Conservation (phyloP, 1,284 basidiomycete genomes). For the Sanguinoderma infundibulare region DNA sequence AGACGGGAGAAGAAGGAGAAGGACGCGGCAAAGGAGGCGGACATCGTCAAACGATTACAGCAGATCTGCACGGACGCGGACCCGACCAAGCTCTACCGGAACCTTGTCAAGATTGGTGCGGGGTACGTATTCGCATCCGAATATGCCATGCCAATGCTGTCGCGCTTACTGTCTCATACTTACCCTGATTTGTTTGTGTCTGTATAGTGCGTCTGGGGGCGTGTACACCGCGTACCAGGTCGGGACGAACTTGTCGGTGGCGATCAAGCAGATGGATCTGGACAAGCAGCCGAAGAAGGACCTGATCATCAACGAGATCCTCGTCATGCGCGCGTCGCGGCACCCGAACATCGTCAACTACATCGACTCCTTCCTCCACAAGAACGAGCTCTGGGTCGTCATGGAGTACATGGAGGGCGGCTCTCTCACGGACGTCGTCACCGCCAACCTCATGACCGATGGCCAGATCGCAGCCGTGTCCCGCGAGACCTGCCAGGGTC, state of each 20-base stretch:
- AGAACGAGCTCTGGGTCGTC: conserved; percentile 99
- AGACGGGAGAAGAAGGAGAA: conserved; percentile 85
- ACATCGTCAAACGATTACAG: conserved; percentile 90
- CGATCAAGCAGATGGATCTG: conserved; percentile 99
- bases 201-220: conserved; percentile 87
- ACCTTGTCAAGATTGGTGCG: conserved; percentile 96
- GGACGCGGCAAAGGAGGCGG: conserved; percentile 84
- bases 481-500: conserved; percentile 87
- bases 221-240: conserved; percentile 99
- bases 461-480: conserved; percentile 95
- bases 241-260: conserved; percentile 91
- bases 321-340: conserved; percentile 95
- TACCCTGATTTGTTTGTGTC: not conserved
- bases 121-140: conserved; percentile 75
- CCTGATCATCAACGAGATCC: conserved; percentile 99
- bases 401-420: conserved; percentile 99
- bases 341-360: conserved; percentile 99
- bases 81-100: conserved; percentile 92
- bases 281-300: conserved; percentile 99
- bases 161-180: conserved; percentile 6
- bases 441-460: conserved; percentile 95
- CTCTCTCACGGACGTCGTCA: conserved; percentile 93
- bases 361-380: conserved; percentile 97
- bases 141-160: conserved; percentile 5
- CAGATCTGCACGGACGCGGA: conserved; percentile 98